A percentile compares a stretch with the other conserved stretches of the same genome.
Conservation (phyloP, 2,329 filamentous ascomycete species). For the Lizonia empirigonia region DNA sequence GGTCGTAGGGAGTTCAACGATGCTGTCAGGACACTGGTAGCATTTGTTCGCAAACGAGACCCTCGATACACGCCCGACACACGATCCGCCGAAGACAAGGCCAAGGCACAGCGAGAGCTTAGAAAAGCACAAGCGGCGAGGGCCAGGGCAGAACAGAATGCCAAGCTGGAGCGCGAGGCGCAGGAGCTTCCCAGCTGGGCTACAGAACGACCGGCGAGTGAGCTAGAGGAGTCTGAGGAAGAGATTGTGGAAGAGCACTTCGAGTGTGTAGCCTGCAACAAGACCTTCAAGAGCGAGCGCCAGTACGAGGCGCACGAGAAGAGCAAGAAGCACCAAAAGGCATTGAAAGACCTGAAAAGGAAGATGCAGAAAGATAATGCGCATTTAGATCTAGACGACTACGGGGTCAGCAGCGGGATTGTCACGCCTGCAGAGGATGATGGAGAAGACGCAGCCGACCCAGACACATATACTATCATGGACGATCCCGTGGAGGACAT, state of each 20-base stretch:
- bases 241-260: constrained; percentile 58
- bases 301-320: constrained; percentile 91
- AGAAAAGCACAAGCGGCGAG: constrained; percentile 83
- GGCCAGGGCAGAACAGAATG: constrained; percentile 79
- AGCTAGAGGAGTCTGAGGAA: constrained; percentile 61
- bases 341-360: constrained; percentile 76
- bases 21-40: constrained; percentile 81
- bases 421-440: constrained; percentile 43
- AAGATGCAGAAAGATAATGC: constrained; percentile 84
- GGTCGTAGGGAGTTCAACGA: constrained; percentile 90
- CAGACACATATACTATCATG: constrained; percentile 34
- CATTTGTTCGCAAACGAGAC: constrained; percentile 89
- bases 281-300: constrained; percentile 84
- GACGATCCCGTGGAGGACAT: constrained; percentile 25
- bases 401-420: constrained; percentile 41
- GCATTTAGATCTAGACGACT: constrained; percentile 57
- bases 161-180: constrained; percentile 69
- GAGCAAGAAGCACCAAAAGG: constrained; percentile 95
- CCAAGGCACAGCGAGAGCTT: constrained; percentile 76
- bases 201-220: constrained; percentile 61
- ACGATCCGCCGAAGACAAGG: constrained; percentile 79
- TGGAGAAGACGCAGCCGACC: constrained; percentile 19
- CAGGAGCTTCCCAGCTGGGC: constrained; percentile 78
- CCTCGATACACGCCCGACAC: constrained; percentile 79
- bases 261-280: constrained; percentile 68